These are phyloP conservation scores for Rhizopus sp. DNA, from an alignment of 371 early-diverging fungal species.

Conservation along the genomic window DNA sequence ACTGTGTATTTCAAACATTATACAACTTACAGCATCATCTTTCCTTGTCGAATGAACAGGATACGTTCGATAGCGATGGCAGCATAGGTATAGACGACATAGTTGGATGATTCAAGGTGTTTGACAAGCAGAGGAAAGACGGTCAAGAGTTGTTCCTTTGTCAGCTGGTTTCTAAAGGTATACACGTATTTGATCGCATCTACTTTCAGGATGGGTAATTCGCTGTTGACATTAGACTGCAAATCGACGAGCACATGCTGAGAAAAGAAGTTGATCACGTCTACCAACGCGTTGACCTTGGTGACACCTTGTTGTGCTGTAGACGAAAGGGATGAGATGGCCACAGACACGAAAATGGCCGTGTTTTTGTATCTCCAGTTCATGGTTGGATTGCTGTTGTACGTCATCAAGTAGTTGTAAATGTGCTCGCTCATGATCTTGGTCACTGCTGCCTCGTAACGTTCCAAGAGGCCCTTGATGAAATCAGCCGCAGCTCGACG, in stretches of 20 bases:
- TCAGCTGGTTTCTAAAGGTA: slow-evolving; percentile 91
- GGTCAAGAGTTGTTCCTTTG: slow-evolving; percentile 73
- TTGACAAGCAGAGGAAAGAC: slow-evolving; percentile 81
- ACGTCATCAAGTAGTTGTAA: slow-evolving; percentile 70
- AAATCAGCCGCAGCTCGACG: slow-evolving; percentile 92
- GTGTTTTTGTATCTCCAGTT: slow-evolving; percentile 97
- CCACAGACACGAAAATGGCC: slow-evolving; percentile 88
- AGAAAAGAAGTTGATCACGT: slow-evolving; percentile 82
- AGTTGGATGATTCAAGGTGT: slow-evolving; percentile 78
- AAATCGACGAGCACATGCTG: slow-evolving; percentile 83
- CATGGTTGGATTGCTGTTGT: slow-evolving; percentile 64
- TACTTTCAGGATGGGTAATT: slow-evolving; percentile 85
- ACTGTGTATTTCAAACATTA: background rate
- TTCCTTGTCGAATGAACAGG: slow-evolving; percentile 77
- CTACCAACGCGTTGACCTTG: slow-evolving; percentile 73
- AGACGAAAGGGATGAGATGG: slow-evolving; percentile 76
- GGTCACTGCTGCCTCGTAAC: slow-evolving; percentile 83
- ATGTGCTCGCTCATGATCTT: slow-evolving; percentile 80
- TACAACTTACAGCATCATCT: slow-evolving; percentile 59
- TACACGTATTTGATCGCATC: slow-evolving; percentile 92
- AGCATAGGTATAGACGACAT: slow-evolving; percentile 91
- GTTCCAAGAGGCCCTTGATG: slow-evolving; percentile 89
- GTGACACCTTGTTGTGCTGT: slow-evolving; percentile 80
- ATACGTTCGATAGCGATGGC: slow-evolving; percentile 92
- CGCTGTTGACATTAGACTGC: slow-evolving; percentile 71